These are phyloP conservation scores for Scutellaria minor DNA, from an alignment of 257 asterid species.

Conservation along the genomic window DNA sequence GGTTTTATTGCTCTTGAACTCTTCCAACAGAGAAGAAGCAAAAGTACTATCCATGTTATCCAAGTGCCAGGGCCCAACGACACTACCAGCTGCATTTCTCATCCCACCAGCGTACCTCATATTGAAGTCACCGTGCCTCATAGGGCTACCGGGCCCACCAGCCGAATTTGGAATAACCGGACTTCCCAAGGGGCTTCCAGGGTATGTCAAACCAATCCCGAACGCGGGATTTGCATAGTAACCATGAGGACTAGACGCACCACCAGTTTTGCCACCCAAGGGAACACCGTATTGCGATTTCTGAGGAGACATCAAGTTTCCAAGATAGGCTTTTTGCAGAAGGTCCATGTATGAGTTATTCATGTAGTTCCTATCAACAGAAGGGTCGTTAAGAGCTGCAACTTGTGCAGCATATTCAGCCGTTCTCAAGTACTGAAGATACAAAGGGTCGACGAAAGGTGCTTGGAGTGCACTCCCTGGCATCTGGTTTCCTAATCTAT, in stretches of 20 bases:
- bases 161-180: conserved; percentile 67
- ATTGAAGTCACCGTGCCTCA: conserved; percentile 82
- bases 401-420: conserved; percentile 82
- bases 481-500: conserved; percentile 72
- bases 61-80: conserved; percentile 84
- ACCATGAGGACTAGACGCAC: conserved; percentile 73
- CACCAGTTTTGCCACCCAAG: conserved; percentile 54
- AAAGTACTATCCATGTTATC: conserved; percentile 71
- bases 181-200: conserved; percentile 80
- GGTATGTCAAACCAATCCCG: conserved; percentile 80
- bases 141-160: conserved; percentile 87
- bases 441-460: conserved; percentile 70
- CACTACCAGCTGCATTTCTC: conserved; percentile 77
- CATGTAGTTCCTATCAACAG: conserved; percentile 67
- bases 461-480: conserved; percentile 57
- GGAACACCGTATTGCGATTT: conserved; percentile 79
- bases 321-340: conserved; percentile 86
- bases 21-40: conserved; percentile 83
- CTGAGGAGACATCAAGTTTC: conserved; percentile 71
- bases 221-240: conserved; percentile 75
- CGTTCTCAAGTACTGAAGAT: conserved; percentile 80
- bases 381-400: conserved; percentile 77
- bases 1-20: conserved; percentile 95
- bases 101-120: conserved; percentile 72
- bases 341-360: conserved; percentile 77